Conservation (phyloP, 768 basidiomycete genomes). For the Lactarius psammicola region DNA sequence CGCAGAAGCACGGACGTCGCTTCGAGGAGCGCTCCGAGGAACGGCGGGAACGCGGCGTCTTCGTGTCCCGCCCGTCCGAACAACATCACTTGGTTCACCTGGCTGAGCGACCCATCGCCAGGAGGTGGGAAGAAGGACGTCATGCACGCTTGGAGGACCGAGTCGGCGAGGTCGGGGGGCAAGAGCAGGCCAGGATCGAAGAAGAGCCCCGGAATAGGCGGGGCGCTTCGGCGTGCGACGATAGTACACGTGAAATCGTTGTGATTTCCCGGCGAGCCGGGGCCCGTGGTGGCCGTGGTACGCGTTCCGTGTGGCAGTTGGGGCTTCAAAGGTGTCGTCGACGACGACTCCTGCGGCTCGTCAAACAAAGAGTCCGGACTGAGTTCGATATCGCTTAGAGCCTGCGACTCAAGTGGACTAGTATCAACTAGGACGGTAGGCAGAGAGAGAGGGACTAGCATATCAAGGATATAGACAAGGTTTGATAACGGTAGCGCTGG, state of each 20-base stretch:
- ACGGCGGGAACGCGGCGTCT: constrained; percentile 52
- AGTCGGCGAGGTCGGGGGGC: constrained; percentile 50
- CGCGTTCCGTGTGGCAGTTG: constrained; percentile 3
- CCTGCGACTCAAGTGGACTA: not conserved
- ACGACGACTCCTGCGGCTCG: constrained; percentile 33
- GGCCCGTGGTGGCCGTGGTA: not conserved
- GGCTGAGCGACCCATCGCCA: not conserved
- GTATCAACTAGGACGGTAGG: not conserved
- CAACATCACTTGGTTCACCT: constrained; percentile 82
- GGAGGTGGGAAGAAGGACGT: constrained; percentile 50
- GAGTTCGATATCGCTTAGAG: constrained; percentile 19
- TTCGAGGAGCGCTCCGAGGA: constrained; percentile 54
- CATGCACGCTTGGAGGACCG: constrained; percentile 52
- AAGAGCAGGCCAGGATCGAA: constrained; percentile 53
- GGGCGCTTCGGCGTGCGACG: constrained; percentile 40
- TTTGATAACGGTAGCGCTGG: not conserved
- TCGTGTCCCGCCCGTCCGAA: constrained; percentile 52
- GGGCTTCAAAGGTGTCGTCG: constrained; percentile 6
- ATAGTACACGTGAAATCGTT: constrained; percentile 2
- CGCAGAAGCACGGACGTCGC: constrained; percentile 48
- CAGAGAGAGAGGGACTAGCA: not conserved
- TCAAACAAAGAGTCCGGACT: constrained; percentile 53
- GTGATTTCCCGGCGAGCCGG: not conserved
- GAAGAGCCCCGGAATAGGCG: constrained; percentile 65
- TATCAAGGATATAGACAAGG: constrained; percentile 10